Conservation (phyloP, 139 green algal genomes). For the Chlorella sp. region DNA sequence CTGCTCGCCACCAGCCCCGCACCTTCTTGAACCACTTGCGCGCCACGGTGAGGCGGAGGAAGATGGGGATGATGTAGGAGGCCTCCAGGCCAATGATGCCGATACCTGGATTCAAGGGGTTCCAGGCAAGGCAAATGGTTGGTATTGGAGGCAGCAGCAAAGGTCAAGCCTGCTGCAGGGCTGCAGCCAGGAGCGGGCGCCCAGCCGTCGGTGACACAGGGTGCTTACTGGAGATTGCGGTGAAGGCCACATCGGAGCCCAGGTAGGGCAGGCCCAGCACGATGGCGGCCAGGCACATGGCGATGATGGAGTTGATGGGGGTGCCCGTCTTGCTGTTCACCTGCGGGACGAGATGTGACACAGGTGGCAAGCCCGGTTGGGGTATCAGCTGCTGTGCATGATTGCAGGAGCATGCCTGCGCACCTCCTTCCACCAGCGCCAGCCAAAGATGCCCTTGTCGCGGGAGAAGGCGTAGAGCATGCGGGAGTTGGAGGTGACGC, state of each 20-base stretch:
- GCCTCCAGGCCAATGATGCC: conserved; percentile 62
- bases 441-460: conserved; percentile 57
- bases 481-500: conserved; percentile 58
- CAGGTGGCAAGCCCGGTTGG: too few relatives aligned
- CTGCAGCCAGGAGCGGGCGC: too few relatives aligned
- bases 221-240: conserved; percentile 3
- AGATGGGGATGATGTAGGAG: conserved; percentile 67
- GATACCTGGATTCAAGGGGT: too few relatives aligned
- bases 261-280: conserved; percentile 48
- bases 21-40: conserved; percentile 50
- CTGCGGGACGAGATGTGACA: neutral
- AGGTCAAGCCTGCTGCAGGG: too few relatives aligned
- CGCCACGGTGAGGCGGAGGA: conserved; percentile 49
- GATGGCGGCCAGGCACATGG: conserved; percentile 47
- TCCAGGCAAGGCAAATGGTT: too few relatives aligned
- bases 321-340: conserved; percentile 23
- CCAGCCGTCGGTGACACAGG: too few relatives aligned
- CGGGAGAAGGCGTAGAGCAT: conserved; percentile 66
- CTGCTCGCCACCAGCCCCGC: too few relatives aligned
- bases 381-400: too few relatives aligned
- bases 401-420: too few relatives aligned
- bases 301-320: conserved; percentile 52
- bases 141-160: too few relatives aligned
- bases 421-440: conserved; percentile 33
- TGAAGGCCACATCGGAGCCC: conserved; percentile 21